Evolutionary conservation across 2,329 filamentous ascomycete genomes (phyloP).

Genomic region (Amauroascus verrucosus): DNA sequence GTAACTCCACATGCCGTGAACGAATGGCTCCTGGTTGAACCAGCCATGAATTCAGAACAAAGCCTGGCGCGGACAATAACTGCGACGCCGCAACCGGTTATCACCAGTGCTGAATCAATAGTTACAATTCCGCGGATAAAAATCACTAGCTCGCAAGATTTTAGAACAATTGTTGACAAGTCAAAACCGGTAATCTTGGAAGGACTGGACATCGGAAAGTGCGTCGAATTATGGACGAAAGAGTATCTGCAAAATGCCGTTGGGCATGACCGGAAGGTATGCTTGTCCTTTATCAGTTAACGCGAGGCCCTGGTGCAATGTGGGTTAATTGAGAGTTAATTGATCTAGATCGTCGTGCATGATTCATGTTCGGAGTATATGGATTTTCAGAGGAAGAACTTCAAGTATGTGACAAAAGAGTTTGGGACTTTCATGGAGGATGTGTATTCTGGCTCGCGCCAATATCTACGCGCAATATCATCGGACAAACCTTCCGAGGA

Average conservation of each 20-base stretch:
- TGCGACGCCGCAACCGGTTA: background rate
- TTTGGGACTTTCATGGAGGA: slow-evolving; percentile 58
- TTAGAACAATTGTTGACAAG: slow-evolving; percentile 48
- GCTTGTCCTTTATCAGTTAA: slow-evolving; percentile 8
- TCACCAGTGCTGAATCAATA: slow-evolving; percentile 17
- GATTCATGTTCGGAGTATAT: slow-evolving; percentile 55
- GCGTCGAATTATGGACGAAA: slow-evolving; percentile 56
- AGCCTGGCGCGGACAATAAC: slow-evolving; percentile 8
- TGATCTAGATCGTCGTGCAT: slow-evolving; percentile 60
- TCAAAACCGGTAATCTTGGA: slow-evolving; percentile 57
- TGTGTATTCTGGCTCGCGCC: slow-evolving; percentile 47
- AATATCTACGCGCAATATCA: slow-evolving; percentile 74
- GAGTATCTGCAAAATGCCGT: slow-evolving; percentile 56
- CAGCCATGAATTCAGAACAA: slow-evolving; percentile 15
- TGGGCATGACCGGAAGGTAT: slow-evolving; percentile 51
- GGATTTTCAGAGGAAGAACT: slow-evolving; percentile 78
- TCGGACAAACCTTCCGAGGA: slow-evolving; percentile 55
- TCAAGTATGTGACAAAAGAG: slow-evolving; percentile 57
- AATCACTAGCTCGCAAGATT: slow-evolving; percentile 46
- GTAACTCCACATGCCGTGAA: slow-evolving; percentile 20
- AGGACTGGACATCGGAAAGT: slow-evolving; percentile 55
- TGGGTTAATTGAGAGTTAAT: background rate
- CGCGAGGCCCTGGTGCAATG: background rate
- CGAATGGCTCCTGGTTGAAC: slow-evolving; percentile 26
- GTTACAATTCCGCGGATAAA: slow-evolving; percentile 43